These are phyloP conservation scores for Trifolium dubium DNA, from an alignment of 306 rosid genomes.

Conservation along the genomic window DNA sequence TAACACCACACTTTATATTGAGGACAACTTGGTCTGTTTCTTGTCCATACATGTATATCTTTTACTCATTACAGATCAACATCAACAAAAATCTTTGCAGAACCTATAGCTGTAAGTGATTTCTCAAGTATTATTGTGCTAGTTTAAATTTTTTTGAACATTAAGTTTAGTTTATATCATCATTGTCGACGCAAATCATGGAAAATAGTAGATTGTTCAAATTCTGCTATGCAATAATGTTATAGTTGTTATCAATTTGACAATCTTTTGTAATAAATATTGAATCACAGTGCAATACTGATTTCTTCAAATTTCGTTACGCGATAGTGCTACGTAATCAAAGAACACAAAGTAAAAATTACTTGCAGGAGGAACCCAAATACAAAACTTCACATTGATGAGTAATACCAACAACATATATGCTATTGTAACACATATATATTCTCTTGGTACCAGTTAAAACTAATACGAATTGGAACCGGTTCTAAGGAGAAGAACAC, in stretches of 20 bases:
- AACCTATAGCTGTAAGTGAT: slow-evolving; percentile 21
- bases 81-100: slow-evolving; percentile 32
- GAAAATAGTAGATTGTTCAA: background rate
- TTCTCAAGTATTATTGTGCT: slow-evolving; percentile 17
- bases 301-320: background rate
- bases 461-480: background rate
- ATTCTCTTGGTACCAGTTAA: no score
- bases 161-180: background rate
- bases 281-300: background rate
- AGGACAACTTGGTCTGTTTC: slow-evolving; percentile 30
- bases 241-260: background rate
- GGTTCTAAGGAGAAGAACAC: no score
- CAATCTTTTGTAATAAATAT: background rate
- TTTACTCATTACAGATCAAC: slow-evolving; percentile 25
- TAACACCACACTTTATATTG: slow-evolving; percentile 32
- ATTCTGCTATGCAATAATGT: background rate
- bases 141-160: background rate
- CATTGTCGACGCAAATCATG: background rate
- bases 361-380: no score
- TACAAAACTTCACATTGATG: no score
- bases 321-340: no score
- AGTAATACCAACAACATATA: no score
- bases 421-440: no score
- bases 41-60: slow-evolving; percentile 20
- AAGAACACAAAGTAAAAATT: no score